A percentile compares a stretch with the other conserved stretches of the same genome.
Conservation (phyloP, 495 filamentous ascomycete genomes). For the Pseudoneurospora amorphoporcata region DNA sequence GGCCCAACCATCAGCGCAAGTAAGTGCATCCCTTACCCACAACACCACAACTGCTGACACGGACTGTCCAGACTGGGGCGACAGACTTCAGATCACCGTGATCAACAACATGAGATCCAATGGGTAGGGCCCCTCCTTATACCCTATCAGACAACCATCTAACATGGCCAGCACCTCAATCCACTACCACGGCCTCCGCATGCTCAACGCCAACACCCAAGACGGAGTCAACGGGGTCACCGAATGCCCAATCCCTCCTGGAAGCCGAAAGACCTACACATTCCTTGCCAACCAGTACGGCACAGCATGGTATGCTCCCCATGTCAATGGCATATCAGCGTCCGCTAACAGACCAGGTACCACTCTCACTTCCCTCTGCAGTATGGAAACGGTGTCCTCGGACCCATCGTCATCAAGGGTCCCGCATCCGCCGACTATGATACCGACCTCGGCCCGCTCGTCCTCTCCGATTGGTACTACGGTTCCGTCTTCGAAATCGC, state of each 20-base stretch:
- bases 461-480: conserved; percentile 37
- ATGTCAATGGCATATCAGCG: neutral
- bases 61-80: conserved; percentile 40
- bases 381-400: conserved; percentile 39
- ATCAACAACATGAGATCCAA: conserved; percentile 40
- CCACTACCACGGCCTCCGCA: conserved; percentile 46
- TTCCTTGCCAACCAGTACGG: conserved; percentile 43
- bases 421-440: conserved; percentile 44
- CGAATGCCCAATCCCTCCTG: conserved; percentile 42
- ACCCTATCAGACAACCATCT: neutral
- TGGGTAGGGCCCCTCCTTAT: conserved; percentile 10
- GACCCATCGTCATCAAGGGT: conserved; percentile 47
- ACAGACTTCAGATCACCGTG: conserved; percentile 45
- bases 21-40: neutral
- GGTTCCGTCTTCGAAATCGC: conserved; percentile 14
- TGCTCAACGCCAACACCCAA: conserved; percentile 24
- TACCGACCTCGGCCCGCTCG: conserved; percentile 34
- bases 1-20: conserved; percentile 44
- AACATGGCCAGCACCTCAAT: conserved; percentile 25
- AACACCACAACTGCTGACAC: conserved; percentile 5
- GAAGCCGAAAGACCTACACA: conserved; percentile 30
- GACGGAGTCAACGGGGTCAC: conserved; percentile 38
- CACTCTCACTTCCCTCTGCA: conserved; percentile 47
- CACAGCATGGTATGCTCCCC: conserved; percentile 16
- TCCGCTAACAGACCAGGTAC: conserved; percentile 25